Base-by-base conservation (phyloP, 1,284 basidiomycete genomes). In the Mycocalia duriaeana region DNA sequence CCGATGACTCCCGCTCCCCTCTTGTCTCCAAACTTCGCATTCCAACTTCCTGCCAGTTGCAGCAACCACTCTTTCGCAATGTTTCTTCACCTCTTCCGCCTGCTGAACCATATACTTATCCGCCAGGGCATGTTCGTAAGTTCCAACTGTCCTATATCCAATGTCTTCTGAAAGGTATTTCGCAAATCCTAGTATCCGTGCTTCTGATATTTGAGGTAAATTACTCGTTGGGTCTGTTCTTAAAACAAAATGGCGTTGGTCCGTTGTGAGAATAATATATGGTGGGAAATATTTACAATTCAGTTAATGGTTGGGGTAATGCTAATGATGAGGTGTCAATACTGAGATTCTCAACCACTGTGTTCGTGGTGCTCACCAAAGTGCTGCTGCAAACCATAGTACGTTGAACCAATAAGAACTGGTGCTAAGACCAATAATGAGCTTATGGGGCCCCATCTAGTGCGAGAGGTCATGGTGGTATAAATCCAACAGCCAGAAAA, bases 71-170 rank as follows among this genome's bases (percentile, higher is more conserved):
- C 67, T 66, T 26, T 87, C 77, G 58, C 91, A 94, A 48, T 81
- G 64, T 19, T 65, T 63, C 55, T 79, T 72, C 20, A 92, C 64
- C 36, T 71, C 70, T 48, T 81, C 68, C 2, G 87, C 85, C 57
- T 88, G 77, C 38, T 75, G 66, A 18, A 86, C 61, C 72, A 96
- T 84, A 82, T 93, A 97, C 34, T 76, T 69, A 57, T 97, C 94
- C 4, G 89, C 93, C 23, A 82, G 66, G 0, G 90, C 83, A 67
- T 97, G 93, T 63, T 97, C 90, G 35, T 77, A 75, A 0, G 94
- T 95, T 1, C 95, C 95, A 14, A 96, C 91, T 0, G 91, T 95
- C 36, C 95, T 79, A 68, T 86, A 98, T 3, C 94, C 94, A 50
- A 95, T 91, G 25, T 82, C 82, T 61, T 94, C 91, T 0, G 85